Evolutionary conservation across 2,329 filamentous ascomycete species (phyloP), one percentile per base, ranked within the genome.

Genomic region (Colletotrichum sp.): DNA sequence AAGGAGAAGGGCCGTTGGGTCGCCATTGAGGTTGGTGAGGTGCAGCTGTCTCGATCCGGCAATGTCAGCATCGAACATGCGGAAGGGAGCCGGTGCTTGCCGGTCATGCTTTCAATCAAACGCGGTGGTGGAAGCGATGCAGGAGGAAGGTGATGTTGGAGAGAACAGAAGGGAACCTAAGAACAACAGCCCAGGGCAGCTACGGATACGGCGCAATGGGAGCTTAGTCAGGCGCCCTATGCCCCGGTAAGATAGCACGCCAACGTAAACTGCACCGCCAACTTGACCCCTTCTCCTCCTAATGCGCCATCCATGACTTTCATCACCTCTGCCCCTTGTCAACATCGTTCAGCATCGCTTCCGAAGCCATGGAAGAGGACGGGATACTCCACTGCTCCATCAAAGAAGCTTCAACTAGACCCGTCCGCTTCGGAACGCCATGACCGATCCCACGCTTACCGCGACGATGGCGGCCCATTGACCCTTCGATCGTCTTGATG

Each of bases 401-500:
- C 28, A 44, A 62, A 34, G 64, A 63, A 66, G 66, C 71, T 44
- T 70, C 32, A 24, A 55, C 44, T 44, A 60, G 36, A 49, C 39
- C 55, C 52, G 59, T 13, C 60, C 12, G n/a, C 28, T 60, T 36
- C 30, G 8, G 75, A 52, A 52, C 44, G 6, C 44, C 71, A 65
- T 63, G 71, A 62, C 52, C 30, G 71, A 71, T 76, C 64, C 44
- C 55, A 44, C 44, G 36, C 52, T 72, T 59, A 34, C 24, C 59
- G 6, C 18, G 26, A 39, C 34, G 59, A 49, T 34, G 72, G 72
- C 30, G 30, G 60, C 44, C 59, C 34, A 30, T 24, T 36, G 6
- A 32, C 49, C 57, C 69, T 49, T 71, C 34, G 34, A 62, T 60
- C 32, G 28, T 36, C 65, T 77, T 77, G 75, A 68, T 77, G 75